A percentile compares a stretch with the other conserved stretches of the same genome.
These are phyloP conservation scores for Wickerhamomyces sydowiorum DNA, from an alignment of 805 yeast genomes.

Conservation along the genomic window DNA sequence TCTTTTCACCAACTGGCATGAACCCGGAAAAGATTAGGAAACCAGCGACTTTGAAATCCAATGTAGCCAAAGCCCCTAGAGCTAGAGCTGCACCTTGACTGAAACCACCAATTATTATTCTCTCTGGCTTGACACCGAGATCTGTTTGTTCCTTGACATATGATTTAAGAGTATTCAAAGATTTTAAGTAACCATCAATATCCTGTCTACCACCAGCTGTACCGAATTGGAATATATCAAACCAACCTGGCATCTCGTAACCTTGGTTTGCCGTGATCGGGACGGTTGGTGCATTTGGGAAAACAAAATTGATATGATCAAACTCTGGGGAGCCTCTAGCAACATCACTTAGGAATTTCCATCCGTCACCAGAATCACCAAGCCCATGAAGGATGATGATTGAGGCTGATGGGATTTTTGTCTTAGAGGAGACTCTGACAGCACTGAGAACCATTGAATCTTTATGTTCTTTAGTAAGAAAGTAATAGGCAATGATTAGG, in stretches of 20 bases:
- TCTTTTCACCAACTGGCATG: conserved; percentile 25
- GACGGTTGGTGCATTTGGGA: conserved; percentile 81
- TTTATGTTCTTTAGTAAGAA: neutral
- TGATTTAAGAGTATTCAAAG: conserved; percentile 38
- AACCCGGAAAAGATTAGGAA: conserved; percentile 76
- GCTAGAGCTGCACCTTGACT: conserved; percentile 90
- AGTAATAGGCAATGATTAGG: neutral
- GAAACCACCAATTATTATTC: conserved; percentile 90
- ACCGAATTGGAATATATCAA: conserved; percentile 60
- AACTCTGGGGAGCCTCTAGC: conserved; percentile 41
- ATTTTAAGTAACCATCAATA: conserved; percentile 44
- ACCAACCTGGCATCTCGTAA: conserved; percentile 76
- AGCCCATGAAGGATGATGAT: conserved; percentile 82
- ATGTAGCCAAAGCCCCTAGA: conserved; percentile 49
- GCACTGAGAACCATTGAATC: conserved; percentile 18
- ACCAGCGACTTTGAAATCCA: conserved; percentile 69
- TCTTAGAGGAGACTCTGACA: conserved; percentile 25
- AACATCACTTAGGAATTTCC: conserved; percentile 75
- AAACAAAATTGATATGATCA: conserved; percentile 62
- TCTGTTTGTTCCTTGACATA: conserved; percentile 47
- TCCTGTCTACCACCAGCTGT: conserved; percentile 39
- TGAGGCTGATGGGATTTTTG: conserved; percentile 47
- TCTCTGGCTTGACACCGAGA: conserved; percentile 48
- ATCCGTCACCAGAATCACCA: conserved; percentile 88
- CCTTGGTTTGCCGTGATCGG: conserved; percentile 71